Base-by-base conservation (phyloP, 305 asterid species). In the Striga hermonthica region DNA sequence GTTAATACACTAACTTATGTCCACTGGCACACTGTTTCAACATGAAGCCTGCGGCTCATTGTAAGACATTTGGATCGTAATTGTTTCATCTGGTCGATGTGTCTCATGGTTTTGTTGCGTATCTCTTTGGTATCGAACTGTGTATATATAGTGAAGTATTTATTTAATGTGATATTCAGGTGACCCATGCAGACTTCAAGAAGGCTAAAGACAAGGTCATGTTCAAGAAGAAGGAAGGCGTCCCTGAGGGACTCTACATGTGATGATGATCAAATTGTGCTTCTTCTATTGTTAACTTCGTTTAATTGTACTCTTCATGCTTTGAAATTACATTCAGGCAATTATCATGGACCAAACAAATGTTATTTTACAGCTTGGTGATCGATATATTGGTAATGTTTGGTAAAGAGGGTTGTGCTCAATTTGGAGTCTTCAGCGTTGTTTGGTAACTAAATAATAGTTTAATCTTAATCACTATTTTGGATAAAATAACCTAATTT, bases 221-320 rank as follows among this genome's bases (percentile, higher is more conserved):
- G 86, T 83, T 83, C 74, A 81, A 83, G 80, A 83, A 83, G 80
- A 81, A 83, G 68, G 86, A 83, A 55, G 89, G 89, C 2, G 89
- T 81, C 43, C 89, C 83, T 0, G 89, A 83, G 76, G 86, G 89
- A 11, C 83, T 83, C 31, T 79, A 83, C 45, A 83, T 83, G 86
- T 83, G 80, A 81, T 73, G 54, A 71, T 54, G 8, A 50, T 63
- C 64, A n/a, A 16, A 37, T 71, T 72, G 37, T 4, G 8, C 36
- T 40, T 31, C 60, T 55, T 12, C 60, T 10, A 67, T 54, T 59
- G 59, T 65, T 50, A 28, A 64, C 5, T 39, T 50, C 65, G 36
- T 56, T 22, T 41, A 67, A 6, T 34, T 35, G 1, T 43, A 55
- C 60, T 68, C 61, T 58, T 57, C 5, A 1, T 38, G 39, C 49